A percentile compares a stretch with the other conserved stretches of the same genome.
Evolutionary conservation across 2,329 filamentous ascomycete genomes (phyloP).

Genomic region (Periglandula ipomoeae): DNA sequence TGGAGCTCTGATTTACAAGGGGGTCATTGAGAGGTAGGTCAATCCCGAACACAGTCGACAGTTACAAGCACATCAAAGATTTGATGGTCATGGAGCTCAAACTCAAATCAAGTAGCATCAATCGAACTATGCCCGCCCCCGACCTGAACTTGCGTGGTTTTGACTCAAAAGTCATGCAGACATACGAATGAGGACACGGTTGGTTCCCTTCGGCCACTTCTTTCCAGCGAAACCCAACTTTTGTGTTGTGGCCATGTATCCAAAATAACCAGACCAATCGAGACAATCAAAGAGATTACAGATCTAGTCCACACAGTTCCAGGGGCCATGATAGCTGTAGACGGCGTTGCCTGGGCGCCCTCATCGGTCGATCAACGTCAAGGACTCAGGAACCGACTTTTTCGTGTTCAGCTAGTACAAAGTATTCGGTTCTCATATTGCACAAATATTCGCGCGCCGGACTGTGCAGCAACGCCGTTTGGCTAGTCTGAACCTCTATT

Average conservation of each 20-base stretch:
- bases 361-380: slow-evolving; percentile 61
- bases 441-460: slow-evolving; percentile 57
- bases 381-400: slow-evolving; percentile 60
- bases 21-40: slow-evolving; percentile 4
- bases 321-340: slow-evolving; percentile 56
- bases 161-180: slow-evolving; percentile 8
- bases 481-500: slow-evolving; percentile 53
- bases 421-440: slow-evolving; percentile 67
- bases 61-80: background rate
- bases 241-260: slow-evolving; percentile 66
- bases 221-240: slow-evolving; percentile 56
- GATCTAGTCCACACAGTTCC: slow-evolving; percentile 36
- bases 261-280: slow-evolving; percentile 64
- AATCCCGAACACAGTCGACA: background rate
- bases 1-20: slow-evolving; percentile 3
- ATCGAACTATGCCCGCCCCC: slow-evolving; percentile 7
- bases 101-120: slow-evolving; percentile 1
- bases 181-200: slow-evolving; percentile 1
- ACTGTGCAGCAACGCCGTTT: slow-evolving; percentile 43
- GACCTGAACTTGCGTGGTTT: slow-evolving; percentile 9
- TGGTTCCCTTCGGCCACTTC: slow-evolving; percentile 48
- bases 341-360: slow-evolving; percentile 71
- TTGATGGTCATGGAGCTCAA: no score
- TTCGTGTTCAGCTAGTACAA: slow-evolving; percentile 78
- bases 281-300: slow-evolving; percentile 43